These are phyloP conservation scores for Xylariomycetidae sp. DNA, from an alignment of 2,329 filamentous ascomycete species.

Conservation along the genomic window DNA sequence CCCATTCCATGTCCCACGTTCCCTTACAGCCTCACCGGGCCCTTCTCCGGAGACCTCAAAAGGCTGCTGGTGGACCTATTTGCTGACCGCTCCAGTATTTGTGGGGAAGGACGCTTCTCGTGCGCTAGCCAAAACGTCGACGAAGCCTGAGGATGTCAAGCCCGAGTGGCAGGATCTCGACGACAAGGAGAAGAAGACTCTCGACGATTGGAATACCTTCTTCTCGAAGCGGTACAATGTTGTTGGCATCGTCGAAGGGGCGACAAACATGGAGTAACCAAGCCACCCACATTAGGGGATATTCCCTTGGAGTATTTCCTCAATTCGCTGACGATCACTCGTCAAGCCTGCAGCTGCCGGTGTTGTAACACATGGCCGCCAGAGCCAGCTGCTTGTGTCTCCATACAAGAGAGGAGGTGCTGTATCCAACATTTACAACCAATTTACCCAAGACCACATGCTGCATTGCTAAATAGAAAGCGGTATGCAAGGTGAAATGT, in stretches of 20 bases:
- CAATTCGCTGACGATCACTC: no score
- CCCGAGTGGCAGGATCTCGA: conserved; percentile 78
- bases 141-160: conserved; percentile 76
- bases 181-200: conserved; percentile 77
- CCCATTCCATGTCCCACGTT: conserved; percentile 9
- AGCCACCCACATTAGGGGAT: no score
- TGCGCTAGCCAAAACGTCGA: conserved; percentile 79
- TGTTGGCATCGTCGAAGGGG: conserved; percentile 62
- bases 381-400: no score
- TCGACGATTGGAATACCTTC: conserved; percentile 93
- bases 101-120: conserved; percentile 94
- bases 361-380: no score
- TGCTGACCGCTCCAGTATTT: conserved; percentile 62
- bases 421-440: no score
- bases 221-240: conserved; percentile 97
- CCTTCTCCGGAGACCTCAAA: no score
- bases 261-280: conserved; percentile 49
- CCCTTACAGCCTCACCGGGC: conserved; percentile 6
- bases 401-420: no score
- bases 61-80: conserved; percentile 5
- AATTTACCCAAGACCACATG: no score
- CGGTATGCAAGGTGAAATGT: no score
- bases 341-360: no score
- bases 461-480: no score
- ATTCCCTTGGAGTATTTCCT: no score